A percentile compares a stretch with the other conserved stretches of the same genome.
These are phyloP conservation scores for Aspergillus hiratsukae DNA, from an alignment of 2,329 filamentous ascomycete species.

Conservation along the genomic window DNA sequence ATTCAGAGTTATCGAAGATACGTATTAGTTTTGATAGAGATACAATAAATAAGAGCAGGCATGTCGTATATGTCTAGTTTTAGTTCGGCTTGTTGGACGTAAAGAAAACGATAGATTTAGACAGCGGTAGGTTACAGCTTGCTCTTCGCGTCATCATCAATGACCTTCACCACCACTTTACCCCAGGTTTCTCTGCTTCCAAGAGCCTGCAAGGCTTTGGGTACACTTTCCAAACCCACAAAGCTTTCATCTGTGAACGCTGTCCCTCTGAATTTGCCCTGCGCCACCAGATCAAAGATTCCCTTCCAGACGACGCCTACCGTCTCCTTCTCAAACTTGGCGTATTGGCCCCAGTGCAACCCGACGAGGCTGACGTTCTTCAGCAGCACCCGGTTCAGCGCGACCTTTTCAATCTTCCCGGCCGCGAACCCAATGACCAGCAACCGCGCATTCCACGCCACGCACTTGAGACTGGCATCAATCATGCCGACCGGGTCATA, in stretches of 20 bases:
- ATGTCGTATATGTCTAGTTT: background rate
- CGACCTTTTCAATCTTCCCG: constrained; percentile 82
- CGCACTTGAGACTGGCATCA: constrained; percentile 82
- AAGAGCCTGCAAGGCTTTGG: constrained; percentile 69
- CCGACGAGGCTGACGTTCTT: constrained; percentile 93
- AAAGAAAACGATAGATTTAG: background rate
- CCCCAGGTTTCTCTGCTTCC: constrained; percentile 86
- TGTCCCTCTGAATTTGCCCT: constrained; percentile 76
- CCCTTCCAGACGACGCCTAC: constrained; percentile 75
- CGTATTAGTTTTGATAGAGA: background rate
- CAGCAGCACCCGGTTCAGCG: constrained; percentile 83
- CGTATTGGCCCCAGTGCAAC: constrained; percentile 86
- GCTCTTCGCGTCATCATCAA: constrained; percentile 61
- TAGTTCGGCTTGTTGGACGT: background rate
- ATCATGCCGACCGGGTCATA: constrained; percentile 93
- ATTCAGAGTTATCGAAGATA: constrained; percentile 10
- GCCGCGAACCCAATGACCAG: constrained; percentile 86
- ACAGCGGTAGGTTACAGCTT: constrained; percentile 25
- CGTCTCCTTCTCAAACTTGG: constrained; percentile 64
- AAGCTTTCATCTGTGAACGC: constrained; percentile 79
- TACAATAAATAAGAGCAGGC: background rate
- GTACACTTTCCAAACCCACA: constrained; percentile 74
- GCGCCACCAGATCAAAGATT: constrained; percentile 69
- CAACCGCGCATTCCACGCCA: constrained; percentile 85
- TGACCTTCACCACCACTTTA: constrained; percentile 87